Conservation (phyloP, 2,329 filamentous ascomycete species). For the Alternaria alternata region DNA sequence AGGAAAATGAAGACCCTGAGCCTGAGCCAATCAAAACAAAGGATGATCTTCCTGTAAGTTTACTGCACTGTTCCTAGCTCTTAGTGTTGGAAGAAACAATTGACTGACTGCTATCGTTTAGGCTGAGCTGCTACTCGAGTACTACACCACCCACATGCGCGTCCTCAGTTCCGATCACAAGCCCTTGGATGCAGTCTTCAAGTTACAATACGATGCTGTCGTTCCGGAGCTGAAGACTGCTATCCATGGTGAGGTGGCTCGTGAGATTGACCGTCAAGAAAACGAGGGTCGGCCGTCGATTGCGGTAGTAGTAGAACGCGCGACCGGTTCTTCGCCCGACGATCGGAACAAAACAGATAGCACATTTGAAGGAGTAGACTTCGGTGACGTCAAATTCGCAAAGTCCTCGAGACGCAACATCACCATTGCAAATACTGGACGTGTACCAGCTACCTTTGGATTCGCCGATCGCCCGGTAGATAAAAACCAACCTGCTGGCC, state of each 20-base stretch:
- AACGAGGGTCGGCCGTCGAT: constrained; percentile 87
- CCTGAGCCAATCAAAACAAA: constrained; percentile 64
- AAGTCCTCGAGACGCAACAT: constrained; percentile 71
- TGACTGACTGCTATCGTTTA: background rate
- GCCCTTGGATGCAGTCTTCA: constrained; percentile 84
- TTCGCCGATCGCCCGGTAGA: constrained; percentile 77
- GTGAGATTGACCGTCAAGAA: constrained; percentile 87
- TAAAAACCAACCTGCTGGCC: constrained; percentile 52
- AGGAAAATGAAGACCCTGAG: constrained; percentile 51
- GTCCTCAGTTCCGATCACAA: constrained; percentile 96
- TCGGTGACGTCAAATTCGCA: constrained; percentile 77
- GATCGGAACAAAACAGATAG: constrained; percentile 47
- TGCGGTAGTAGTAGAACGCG: constrained; percentile 78
- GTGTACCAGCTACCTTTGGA: constrained; percentile 78
- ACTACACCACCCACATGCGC: constrained; percentile 88
- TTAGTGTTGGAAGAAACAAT: background rate
- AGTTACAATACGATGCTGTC: constrained; percentile 84
- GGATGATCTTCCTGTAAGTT: constrained; percentile 60
- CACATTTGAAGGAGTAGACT: constrained; percentile 70
- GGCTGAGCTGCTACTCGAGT: constrained; percentile 64
- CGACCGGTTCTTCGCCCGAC: constrained; percentile 34
- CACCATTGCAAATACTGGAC: constrained; percentile 91
- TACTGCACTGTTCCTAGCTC: background rate
- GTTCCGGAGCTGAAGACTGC: constrained; percentile 84
- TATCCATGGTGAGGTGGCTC: constrained; percentile 84